Evolutionary conservation across 495 filamentous ascomycete genomes (phyloP).

Genomic region (Talaromyces stipitatus): DNA sequence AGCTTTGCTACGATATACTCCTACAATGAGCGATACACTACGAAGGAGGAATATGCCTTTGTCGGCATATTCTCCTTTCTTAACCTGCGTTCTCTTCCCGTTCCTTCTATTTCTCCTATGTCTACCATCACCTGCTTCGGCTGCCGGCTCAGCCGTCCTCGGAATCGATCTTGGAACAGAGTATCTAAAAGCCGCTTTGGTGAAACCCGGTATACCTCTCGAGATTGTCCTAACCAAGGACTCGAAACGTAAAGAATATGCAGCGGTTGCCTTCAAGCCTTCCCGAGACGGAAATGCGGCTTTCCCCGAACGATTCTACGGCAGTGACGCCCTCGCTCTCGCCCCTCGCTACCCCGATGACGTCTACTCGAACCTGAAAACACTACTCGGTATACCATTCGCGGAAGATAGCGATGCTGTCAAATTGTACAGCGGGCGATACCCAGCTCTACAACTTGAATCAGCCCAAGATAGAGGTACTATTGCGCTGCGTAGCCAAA

Average conservation of each 20-base stretch:
- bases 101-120: constrained; percentile 49
- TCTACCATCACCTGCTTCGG: constrained; percentile 51
- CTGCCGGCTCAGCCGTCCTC: constrained; percentile 65
- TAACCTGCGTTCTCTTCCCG: constrained; percentile 30
- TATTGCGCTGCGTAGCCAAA: constrained; percentile 67
- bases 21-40: constrained; percentile 44
- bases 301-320: constrained; percentile 88
- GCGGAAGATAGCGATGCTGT: constrained; percentile 49
- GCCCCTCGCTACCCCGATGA: constrained; percentile 84
- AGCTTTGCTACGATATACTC: neutral
- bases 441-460: constrained; percentile 54
- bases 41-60: constrained; percentile 19
- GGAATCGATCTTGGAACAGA: constrained; percentile 94
- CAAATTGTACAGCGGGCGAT: constrained; percentile 57
- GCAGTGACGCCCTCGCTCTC: constrained; percentile 82
- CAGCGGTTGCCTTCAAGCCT: constrained; percentile 92
- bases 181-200: constrained; percentile 92
- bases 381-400: constrained; percentile 65
- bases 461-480: constrained; percentile 52
- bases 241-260: constrained; percentile 89
- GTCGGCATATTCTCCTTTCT: constrained; percentile 24
- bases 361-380: constrained; percentile 88
- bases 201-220: constrained; percentile 96
- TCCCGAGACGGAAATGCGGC: constrained; percentile 45
- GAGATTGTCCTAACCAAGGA: constrained; percentile 99